These are phyloP conservation scores for Achlya hypogyna DNA, from an alignment of 352 stramenopile species.

Conservation along the genomic window DNA sequence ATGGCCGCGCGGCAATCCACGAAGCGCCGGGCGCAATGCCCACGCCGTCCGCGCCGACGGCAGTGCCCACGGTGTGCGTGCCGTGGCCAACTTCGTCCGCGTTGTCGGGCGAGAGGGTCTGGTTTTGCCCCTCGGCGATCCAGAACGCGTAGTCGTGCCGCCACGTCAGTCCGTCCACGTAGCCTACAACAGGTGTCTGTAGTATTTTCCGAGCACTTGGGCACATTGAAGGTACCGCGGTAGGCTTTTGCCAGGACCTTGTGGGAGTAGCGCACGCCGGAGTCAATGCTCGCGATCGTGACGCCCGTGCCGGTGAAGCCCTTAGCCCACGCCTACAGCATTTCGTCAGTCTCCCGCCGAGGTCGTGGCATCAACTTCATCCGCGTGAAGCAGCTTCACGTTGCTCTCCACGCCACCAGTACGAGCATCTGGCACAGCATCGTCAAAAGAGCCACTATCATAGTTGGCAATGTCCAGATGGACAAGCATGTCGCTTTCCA, in stretches of 20 bases:
- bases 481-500: not conserved
- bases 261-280: slow-evolving; percentile 58
- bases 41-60: slow-evolving; percentile 38
- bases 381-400: slow-evolving; percentile 7
- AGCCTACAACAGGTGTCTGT: not conserved
- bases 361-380: no score
- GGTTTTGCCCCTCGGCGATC: slow-evolving; percentile 45
- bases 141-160: slow-evolving; percentile 56
- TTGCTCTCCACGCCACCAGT: slow-evolving; percentile 44
- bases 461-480: not conserved
- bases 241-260: slow-evolving; percentile 39
- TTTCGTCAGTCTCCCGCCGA: slow-evolving; percentile 6
- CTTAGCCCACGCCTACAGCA: slow-evolving; percentile 38
- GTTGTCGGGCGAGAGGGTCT: slow-evolving; percentile 46
- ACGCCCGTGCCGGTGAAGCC: slow-evolving; percentile 32
- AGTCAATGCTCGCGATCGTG: slow-evolving; percentile 63
- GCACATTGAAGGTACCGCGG: slow-evolving; percentile 26
- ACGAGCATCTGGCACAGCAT: slow-evolving; percentile 32
- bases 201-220: not conserved
- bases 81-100: slow-evolving; percentile 60
- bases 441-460: slow-evolving; percentile 16
- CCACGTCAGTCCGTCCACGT: slow-evolving; percentile 27
- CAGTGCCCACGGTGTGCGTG: slow-evolving; percentile 58
- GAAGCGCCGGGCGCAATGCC: slow-evolving; percentile 47
- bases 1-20: slow-evolving; percentile 61